A percentile compares a stretch with the other conserved stretches of the same genome.
phyloP scores from a whole-genome alignment of 306 rosid genomes.

The Sesbania bispinosa region DNA sequence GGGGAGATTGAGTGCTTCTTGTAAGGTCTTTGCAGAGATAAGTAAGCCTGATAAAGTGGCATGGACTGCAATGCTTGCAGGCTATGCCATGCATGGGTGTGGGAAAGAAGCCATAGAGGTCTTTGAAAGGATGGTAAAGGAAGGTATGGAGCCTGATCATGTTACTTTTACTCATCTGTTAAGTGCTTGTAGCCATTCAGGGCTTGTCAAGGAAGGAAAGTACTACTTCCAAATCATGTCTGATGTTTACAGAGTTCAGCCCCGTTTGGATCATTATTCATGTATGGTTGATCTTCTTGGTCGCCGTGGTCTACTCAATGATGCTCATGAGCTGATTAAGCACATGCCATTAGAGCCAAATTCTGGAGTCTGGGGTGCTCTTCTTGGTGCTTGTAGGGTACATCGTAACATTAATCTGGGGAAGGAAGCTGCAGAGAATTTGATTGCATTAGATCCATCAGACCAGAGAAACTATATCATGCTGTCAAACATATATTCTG shows the following conservation, averaged over 20 bases:
- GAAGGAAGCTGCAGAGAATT: slow-evolving; percentile 59
- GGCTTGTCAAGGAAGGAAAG: no score
- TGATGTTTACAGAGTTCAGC: slow-evolving; percentile 48
- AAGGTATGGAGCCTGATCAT: slow-evolving; percentile 65
- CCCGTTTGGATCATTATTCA: slow-evolving; percentile 70
- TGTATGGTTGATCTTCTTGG: slow-evolving; percentile 91
- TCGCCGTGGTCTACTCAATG: no score
- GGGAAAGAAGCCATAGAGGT: slow-evolving; percentile 60
- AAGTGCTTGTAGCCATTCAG: slow-evolving; percentile 80
- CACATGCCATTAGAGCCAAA: slow-evolving; percentile 68
- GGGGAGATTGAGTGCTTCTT: slow-evolving; percentile 56
- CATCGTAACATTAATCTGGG: slow-evolving; percentile 55
- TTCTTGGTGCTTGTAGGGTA: slow-evolving; percentile 72
- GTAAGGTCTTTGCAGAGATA: slow-evolving; percentile 52
- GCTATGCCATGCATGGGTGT: slow-evolving; percentile 56
- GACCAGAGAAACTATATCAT: slow-evolving; percentile 68
- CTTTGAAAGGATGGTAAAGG: slow-evolving; percentile 43
- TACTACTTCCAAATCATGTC: slow-evolving; percentile 55
- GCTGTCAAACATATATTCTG: slow-evolving; percentile 67
- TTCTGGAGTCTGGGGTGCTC: slow-evolving; percentile 79
- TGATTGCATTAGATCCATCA: slow-evolving; percentile 53
- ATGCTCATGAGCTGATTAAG: slow-evolving; percentile 58
- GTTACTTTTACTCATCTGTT: slow-evolving; percentile 77
- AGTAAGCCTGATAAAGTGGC: slow-evolving; percentile 59
- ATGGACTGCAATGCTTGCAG: slow-evolving; percentile 79